Percentiles rank a stretch among this genome's conserved stretches.
phyloP scores from a whole-genome alignment of 1,284 basidiomycete genomes.

The Rhodotorula sp. region DNA sequence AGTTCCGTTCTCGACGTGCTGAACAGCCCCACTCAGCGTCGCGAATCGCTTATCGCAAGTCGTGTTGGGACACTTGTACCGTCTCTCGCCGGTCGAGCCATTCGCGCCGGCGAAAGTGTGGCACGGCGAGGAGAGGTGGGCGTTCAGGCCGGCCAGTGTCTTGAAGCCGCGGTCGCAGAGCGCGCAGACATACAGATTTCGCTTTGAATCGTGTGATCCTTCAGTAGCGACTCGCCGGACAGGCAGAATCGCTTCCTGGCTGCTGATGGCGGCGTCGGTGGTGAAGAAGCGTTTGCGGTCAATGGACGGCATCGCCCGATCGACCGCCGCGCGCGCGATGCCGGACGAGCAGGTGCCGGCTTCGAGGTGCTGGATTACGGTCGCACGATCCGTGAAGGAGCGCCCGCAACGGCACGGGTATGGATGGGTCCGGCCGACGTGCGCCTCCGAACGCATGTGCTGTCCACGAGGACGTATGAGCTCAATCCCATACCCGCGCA shows the following conservation, averaged over 20 bases:
- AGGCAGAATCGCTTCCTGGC: slow-evolving; percentile 40
- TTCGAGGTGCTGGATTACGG: slow-evolving; percentile 57
- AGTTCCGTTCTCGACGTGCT: slow-evolving; percentile 7
- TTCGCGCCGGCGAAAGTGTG: slow-evolving; percentile 40
- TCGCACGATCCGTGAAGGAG: slow-evolving; percentile 53
- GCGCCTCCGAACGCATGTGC: slow-evolving; percentile 51
- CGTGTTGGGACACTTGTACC: slow-evolving; percentile 53
- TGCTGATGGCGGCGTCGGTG: slow-evolving; percentile 43
- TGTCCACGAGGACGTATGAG: background rate
- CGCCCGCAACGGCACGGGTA: slow-evolving; percentile 48
- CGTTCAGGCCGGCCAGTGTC: slow-evolving; percentile 53
- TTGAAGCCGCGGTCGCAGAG: slow-evolving; percentile 55
- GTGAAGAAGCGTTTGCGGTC: slow-evolving; percentile 49
- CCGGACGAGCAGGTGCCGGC: slow-evolving; percentile 51
- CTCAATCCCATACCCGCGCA: background rate
- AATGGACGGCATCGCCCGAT: slow-evolving; percentile 49
- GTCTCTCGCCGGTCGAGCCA: slow-evolving; percentile 46
- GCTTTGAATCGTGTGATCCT: background rate
- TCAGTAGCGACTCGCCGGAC: background rate
- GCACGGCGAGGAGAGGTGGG: slow-evolving; percentile 57
- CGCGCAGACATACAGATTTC: slow-evolving; percentile 56
- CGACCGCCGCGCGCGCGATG: slow-evolving; percentile 47
- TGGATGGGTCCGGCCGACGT: background rate
- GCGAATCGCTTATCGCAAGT: background rate
- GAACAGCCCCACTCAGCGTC: slow-evolving; percentile 12